phyloP scores from a whole-genome alignment of 2,329 filamentous ascomycete genomes.

The Xylaria sp. region DNA sequence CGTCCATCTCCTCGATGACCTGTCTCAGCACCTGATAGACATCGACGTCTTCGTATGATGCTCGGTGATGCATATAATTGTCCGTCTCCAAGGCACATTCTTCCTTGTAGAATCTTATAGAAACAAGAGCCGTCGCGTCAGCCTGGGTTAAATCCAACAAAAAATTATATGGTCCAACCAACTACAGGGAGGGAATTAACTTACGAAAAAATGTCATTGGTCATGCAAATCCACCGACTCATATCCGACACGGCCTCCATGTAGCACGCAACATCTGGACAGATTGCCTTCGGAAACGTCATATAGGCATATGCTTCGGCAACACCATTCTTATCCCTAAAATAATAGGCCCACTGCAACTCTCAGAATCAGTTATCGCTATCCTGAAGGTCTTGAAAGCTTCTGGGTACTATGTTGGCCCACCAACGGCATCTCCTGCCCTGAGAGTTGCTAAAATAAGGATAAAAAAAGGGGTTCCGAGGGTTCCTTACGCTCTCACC shows the following conservation, averaged over 20 bases:
- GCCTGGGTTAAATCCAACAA: not conserved
- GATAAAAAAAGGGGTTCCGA: no score
- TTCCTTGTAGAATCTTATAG: constrained; percentile 47
- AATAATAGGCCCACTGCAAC: constrained; percentile 40
- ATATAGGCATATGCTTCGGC: constrained; percentile 44
- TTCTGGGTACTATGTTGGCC: no score
- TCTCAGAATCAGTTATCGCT: no score
- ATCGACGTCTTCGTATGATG: constrained; percentile 35
- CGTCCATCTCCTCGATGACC: constrained; percentile 30
- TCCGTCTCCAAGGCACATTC: constrained; percentile 41
- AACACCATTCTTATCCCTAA: constrained; percentile 44
- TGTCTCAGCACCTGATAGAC: constrained; percentile 25
- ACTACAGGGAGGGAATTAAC: constrained; percentile 15
- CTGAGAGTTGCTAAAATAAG: no score
- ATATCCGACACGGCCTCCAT: constrained; percentile 45
- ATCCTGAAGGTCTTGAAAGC: no score
- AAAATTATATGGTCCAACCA: not conserved
- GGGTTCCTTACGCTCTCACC: constrained; percentile 26
- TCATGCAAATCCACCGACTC: constrained; percentile 40
- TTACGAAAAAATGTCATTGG: constrained; percentile 47
- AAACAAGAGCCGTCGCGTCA: not conserved
- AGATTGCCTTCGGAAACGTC: constrained; percentile 43
- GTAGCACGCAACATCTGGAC: constrained; percentile 42
- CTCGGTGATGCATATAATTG: constrained; percentile 44
- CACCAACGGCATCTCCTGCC: no score